phyloP scores from a whole-genome alignment of 2,329 filamentous ascomycete genomes.

The Didymella keratinophila region DNA sequence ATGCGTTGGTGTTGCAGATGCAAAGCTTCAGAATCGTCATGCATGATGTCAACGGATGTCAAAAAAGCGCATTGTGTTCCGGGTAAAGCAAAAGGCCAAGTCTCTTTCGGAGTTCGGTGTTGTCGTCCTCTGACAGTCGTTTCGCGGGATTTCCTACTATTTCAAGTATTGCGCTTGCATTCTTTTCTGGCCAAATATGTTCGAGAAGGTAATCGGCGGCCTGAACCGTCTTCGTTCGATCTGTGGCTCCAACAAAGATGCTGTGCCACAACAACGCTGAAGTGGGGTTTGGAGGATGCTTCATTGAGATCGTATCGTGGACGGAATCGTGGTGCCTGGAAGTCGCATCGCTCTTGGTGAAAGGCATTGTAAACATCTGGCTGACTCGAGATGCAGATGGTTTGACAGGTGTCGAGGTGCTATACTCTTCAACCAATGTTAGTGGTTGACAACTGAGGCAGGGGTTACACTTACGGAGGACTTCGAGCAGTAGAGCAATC shows the following conservation, averaged over 20 bases:
- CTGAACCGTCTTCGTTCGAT: slow-evolving; percentile 15
- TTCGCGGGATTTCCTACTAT: slow-evolving; percentile 28
- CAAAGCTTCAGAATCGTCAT: slow-evolving; percentile 4
- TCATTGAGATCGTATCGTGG: not conserved
- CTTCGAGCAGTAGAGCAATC: slow-evolving; percentile 13
- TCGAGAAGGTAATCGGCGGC: slow-evolving; percentile 24
- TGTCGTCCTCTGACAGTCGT: slow-evolving; percentile 17
- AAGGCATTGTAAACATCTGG: slow-evolving; percentile 12
- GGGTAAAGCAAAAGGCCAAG: slow-evolving; percentile 26
- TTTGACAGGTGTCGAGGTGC: not conserved
- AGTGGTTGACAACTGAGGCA: not conserved
- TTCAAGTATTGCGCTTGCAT: slow-evolving; percentile 26
- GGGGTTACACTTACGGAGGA: too few relatives aligned
- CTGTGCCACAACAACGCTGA: slow-evolving; percentile 25
- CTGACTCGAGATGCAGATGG: slow-evolving; percentile 2
- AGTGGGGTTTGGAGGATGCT: not conserved
- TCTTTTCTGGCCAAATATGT: slow-evolving; percentile 20
- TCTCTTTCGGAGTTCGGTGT: slow-evolving; percentile 19
- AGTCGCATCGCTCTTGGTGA: not conserved
- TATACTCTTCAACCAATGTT: slow-evolving; percentile 3
- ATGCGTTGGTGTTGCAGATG: not conserved
- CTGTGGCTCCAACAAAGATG: slow-evolving; percentile 25
- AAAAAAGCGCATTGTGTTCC: slow-evolving; percentile 8
- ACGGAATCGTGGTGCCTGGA: slow-evolving; percentile 20
- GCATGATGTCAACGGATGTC: slow-evolving; percentile 8